Base-by-base conservation (phyloP, 768 basidiomycete genomes). In the Amanita rubescens region DNA sequence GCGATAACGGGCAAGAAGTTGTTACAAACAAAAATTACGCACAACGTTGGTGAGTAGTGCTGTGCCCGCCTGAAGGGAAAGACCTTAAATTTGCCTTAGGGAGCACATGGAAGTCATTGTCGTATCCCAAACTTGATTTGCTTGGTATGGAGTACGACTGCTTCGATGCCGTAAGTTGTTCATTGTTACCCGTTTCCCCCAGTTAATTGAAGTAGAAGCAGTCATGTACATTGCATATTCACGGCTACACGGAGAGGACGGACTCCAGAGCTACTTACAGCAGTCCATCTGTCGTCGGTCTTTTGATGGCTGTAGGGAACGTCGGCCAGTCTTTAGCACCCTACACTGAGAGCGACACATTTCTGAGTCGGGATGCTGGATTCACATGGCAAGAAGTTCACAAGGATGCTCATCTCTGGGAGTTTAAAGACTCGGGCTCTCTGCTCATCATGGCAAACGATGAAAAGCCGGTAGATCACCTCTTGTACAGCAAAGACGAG, bases 311-410 rank as follows among this genome's bases (percentile, higher is more conserved):
- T 1, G 94, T 97, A 42, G 96, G 96, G 7, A 98, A 92, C 60
- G 94, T 99, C 12, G 96, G 96, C 37, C 87, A 92, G 57, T 64
- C 71, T 1, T 80, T 99, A 1, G 83, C 80, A 0, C 72, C 83
- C 0, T 99, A 99, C 70, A 77, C 74, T 3, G 88, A 97, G 27
- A 84, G 85, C 56, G 95, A 98, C 66, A 96, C 94, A 2, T 98
- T 96, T 85, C 78, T 98, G 39, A 92, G 90, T 52, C 90, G 96
- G 3, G 92, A 99, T 60, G 96, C 84, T 2, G 96, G 96, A 8
- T 96, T 96, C 70, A 93, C 90, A 0, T 99, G 96, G 96, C 84
- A 96, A 65, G 96, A 99, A 70, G 87, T 99, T 0, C 94, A 94
- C 74, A 99, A 99, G 66, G 94, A 95, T 59, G 95, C 96, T 0